Base-by-base conservation (phyloP, 352 stramenopile species). In the Globisporangium alternatum region DNA sequence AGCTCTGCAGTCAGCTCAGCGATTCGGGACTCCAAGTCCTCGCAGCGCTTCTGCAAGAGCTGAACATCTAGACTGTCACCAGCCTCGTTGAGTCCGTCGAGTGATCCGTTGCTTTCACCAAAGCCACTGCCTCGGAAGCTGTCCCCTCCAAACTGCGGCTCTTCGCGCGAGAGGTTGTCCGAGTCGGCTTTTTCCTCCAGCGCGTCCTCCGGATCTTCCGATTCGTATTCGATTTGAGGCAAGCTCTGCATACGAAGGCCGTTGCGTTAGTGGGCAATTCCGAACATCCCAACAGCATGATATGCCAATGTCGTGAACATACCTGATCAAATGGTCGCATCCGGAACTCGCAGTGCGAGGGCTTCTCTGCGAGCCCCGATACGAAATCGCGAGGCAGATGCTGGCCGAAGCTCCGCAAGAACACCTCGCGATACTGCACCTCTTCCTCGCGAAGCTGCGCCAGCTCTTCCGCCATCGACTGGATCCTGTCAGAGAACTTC, bases 261-360 rank as follows among this genome's bases (percentile, higher is more conserved):
- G 7, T 22, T 47, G 41, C 19, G 8, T 57, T 25, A 57, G 31
- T 10, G 25, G 9, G 33, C 12, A 28, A 21, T n/a, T 54, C 2
- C 51, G 5, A 8, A 37, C 13, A 55, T 19, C 13, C 7, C 25
- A 19, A 55, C 19, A 19, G 25, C 25, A 28, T 2, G 25, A 28
- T 28, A 43, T 43, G 15, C 10, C 37, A 5, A 13, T 5, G 37
- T 43, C 44, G 13, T 51, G n/a, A 25, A 30, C 15, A 47, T 7
- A 81, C 74, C 64, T 83, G 86, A 56, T 96, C 88, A 70, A 92
- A 96, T 28, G 88, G 88, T 15, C 85, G 74, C 86, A 94, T 96
- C 8, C 86, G 81, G 56, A 96, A 93, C 53, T 93, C 86, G 64
- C 88, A 96, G 65, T 96, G 88, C 47, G 88, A 95, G 5, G 88